Evolutionary conservation across 192 early-diverging fungal genomes (phyloP).

Genomic region (Backusella sp.): DNA sequence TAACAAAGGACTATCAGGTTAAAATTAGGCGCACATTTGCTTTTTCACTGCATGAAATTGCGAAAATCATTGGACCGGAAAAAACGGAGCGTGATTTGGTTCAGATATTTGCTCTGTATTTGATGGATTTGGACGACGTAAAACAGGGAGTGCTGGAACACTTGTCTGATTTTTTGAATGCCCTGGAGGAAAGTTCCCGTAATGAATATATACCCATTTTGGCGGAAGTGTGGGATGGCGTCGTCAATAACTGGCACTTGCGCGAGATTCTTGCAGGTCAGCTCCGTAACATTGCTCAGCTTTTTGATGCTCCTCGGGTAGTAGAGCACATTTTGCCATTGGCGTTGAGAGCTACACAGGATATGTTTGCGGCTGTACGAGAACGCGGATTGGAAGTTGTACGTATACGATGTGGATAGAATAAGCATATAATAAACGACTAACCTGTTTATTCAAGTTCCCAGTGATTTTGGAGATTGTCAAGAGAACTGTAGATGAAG

Average conservation of each 20-base stretch:
- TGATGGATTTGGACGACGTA: conserved; percentile 60
- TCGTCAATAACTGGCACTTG: conserved; percentile 70
- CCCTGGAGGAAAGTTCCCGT: conserved; percentile 57
- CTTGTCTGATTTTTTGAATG: conserved; percentile 63
- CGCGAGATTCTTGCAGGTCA: conserved; percentile 70
- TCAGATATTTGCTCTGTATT: conserved; percentile 49
- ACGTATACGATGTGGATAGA: conserved; percentile 18
- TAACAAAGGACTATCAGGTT: conserved; percentile 48
- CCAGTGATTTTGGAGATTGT: conserved; percentile 42
- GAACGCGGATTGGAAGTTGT: conserved; percentile 50
- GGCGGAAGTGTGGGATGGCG: conserved; percentile 64
- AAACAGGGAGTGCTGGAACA: conserved; percentile 69
- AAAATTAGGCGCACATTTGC: conserved; percentile 57
- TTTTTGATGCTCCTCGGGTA: conserved; percentile 59
- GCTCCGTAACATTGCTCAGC: conserved; percentile 57
- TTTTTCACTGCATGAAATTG: conserved; percentile 61
- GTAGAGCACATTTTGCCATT: conserved; percentile 67
- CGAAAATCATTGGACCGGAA: conserved; percentile 52
- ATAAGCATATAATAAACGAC: background rate
- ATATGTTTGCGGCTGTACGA: conserved; percentile 51
- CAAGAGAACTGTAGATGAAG: conserved; percentile 37
- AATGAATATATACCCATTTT: conserved; percentile 66
- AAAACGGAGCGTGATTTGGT: conserved; percentile 53
- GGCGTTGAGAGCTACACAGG: conserved; percentile 55
- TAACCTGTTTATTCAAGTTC: conserved; percentile 27